Base-by-base conservation (phyloP, 352 stramenopile genomes). In the Phytophthora capsici region DNA sequence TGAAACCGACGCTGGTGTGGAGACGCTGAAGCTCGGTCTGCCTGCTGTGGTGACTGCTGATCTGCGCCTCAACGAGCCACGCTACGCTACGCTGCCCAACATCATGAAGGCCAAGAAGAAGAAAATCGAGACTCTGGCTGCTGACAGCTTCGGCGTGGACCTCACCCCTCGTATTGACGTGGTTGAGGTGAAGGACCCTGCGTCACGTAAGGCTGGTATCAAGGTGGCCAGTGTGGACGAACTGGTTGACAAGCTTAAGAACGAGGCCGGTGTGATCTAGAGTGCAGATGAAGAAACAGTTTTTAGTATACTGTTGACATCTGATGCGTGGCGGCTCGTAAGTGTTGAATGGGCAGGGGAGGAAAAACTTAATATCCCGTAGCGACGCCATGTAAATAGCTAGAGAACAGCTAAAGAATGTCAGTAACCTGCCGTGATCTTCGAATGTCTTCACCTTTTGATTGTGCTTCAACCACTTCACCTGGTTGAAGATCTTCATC, bases 71-170 rank as follows among this genome's bases (percentile, higher is more conserved):
- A 99, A 99, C 78, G 96, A 99, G 62, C 98, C 98, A 34, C 94
- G 98, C 13, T 99, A 99, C 80, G 96, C 98, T 16, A 99, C 96
- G 52, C 82, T 99, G 53, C 98, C 98, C 34, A 99, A 99, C 82
- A 99, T 99, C 71, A 99, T 99, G 97, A 99, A 99, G 86, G 90
- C 90, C 28, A 97, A 97, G 84, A 96, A 96, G 77, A 97, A 97
- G 74, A 91, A 91, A 63, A 95, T 97, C 46, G 90, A 95, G 51
- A 83, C 84, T 16, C 55, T 93, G 17, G 66, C 78, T 2, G 88
- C 88, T 22, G 86, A 91, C 57, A 86, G 82, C 62, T 77, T 94
- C 23, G 82, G 79, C 58, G 70, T 95, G 51, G 85, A 95, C 69
- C 64, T 95, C 34, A 65, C 78, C 41, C 86, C 87, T 3, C 85